Conservation (phyloP, 1,284 basidiomycete genomes). For the Boletus chippewaensis region DNA sequence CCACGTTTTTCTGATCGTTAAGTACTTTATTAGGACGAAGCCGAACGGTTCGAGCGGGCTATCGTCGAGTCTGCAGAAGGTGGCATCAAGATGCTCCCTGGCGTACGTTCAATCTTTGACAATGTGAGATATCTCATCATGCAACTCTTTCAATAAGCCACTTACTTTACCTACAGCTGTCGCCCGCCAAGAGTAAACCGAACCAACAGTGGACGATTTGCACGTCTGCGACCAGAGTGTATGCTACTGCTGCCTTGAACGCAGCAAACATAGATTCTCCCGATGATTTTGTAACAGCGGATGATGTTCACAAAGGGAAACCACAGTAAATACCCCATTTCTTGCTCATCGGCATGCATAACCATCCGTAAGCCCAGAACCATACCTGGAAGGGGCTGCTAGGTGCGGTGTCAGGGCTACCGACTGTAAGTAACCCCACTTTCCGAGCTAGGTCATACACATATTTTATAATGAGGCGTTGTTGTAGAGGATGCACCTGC, state of each 20-base stretch:
- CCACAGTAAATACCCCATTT: slow-evolving; percentile 47
- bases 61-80: slow-evolving; percentile 52
- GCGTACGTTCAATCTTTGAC: slow-evolving; percentile 48
- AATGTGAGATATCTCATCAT: slow-evolving; percentile 34
- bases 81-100: slow-evolving; percentile 60
- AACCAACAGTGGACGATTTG: slow-evolving; percentile 61
- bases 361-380: slow-evolving; percentile 62
- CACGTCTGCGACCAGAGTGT: slow-evolving; percentile 58
- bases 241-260: slow-evolving; percentile 50
- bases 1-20: not conserved
- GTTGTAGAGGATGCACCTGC: slow-evolving; percentile 86
- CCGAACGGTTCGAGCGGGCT: slow-evolving; percentile 59
- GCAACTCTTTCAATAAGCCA: not conserved
- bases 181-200: slow-evolving; percentile 38
- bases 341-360: slow-evolving; percentile 11
- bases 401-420: slow-evolving; percentile 52
- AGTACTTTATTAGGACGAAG: slow-evolving; percentile 43
- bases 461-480: slow-evolving; percentile 43
- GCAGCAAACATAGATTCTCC: slow-evolving; percentile 50
- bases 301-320: slow-evolving; percentile 77
- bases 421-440: slow-evolving; percentile 41
- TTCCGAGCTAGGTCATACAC: slow-evolving; percentile 1
- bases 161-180: slow-evolving; percentile 36
- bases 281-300: slow-evolving; percentile 68
- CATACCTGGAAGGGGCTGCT: slow-evolving; percentile 72